Percentiles rank a stretch among this genome's conserved stretches.
phyloP scores from a whole-genome alignment of 2,329 filamentous ascomycete genomes.

The Talaromyces sp. region DNA sequence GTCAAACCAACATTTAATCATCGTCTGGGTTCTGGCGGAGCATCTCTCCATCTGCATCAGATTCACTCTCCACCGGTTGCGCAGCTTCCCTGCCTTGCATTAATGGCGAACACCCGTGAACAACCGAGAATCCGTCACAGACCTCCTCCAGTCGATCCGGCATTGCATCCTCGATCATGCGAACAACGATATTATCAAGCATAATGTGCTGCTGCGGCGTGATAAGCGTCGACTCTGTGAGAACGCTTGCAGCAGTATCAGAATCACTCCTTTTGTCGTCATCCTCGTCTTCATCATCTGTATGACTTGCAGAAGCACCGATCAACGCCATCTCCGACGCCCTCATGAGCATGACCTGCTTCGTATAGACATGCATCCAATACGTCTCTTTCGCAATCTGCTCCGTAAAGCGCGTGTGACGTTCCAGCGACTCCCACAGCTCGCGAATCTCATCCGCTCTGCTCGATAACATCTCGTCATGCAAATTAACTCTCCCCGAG shows the following conservation, averaged over 20 bases:
- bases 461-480: not conserved
- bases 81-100: not conserved
- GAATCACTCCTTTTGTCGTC: not conserved
- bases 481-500: not conserved
- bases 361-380: constrained; percentile 10
- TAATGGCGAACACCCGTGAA: not conserved
- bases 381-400: not conserved
- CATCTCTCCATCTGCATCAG: not conserved
- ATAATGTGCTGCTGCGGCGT: not conserved
- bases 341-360: constrained; percentile 4
- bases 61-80: not conserved
- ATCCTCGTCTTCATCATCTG: not conserved
- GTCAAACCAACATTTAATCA: not conserved
- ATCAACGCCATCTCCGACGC: not conserved
- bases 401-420: not conserved
- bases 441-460: not conserved
- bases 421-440: not conserved
- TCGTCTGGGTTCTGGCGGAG: not conserved
- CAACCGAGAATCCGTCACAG: not conserved
- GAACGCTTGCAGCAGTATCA: not conserved
- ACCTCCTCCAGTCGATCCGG: not conserved
- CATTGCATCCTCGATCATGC: constrained; percentile 23
- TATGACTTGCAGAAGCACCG: not conserved
- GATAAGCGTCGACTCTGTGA: not conserved
- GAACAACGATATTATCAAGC: constrained; percentile 21